Evolutionary conservation across 441 rosid genomes (phyloP).

Genomic region (Populus hybrid): DNA sequence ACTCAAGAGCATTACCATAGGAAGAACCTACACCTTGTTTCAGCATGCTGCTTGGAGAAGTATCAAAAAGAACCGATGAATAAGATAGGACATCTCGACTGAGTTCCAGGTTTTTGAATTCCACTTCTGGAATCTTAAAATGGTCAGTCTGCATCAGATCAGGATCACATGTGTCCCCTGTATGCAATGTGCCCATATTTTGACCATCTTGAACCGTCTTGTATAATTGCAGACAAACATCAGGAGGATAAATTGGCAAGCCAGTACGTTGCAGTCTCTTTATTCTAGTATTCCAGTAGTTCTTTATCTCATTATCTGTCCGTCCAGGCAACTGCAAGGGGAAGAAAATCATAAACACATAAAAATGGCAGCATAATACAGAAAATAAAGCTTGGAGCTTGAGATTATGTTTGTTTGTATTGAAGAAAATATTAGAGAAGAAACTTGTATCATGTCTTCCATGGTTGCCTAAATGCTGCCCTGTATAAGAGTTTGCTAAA

Average conservation of each 20-base stretch:
- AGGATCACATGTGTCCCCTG: slow-evolving; percentile 48
- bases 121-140: slow-evolving; percentile 63
- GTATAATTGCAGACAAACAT: slow-evolving; percentile 54
- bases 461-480: background rate
- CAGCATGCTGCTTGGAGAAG: slow-evolving; percentile 54
- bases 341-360: slow-evolving; percentile 5
- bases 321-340: slow-evolving; percentile 84
- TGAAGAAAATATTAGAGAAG: background rate
- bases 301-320: slow-evolving; percentile 98
- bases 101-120: slow-evolving; percentile 67
- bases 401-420: background rate
- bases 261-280: slow-evolving; percentile 95
- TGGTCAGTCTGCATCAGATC: slow-evolving; percentile 50
- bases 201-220: slow-evolving; percentile 54
- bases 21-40: slow-evolving; percentile 62
- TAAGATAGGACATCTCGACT: slow-evolving; percentile 47
- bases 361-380: slow-evolving; percentile 1
- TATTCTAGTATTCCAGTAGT: slow-evolving; percentile 97
- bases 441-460: background rate
- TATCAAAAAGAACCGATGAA: slow-evolving; percentile 57
- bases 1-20: slow-evolving; percentile 49
- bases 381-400: background rate
- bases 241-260: slow-evolving; percentile 96
- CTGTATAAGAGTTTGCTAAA: background rate
- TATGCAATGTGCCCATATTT: slow-evolving; percentile 30